Evolutionary conservation across 768 basidiomycete species (phyloP).

Genomic region (Mycena capillaripes): DNA sequence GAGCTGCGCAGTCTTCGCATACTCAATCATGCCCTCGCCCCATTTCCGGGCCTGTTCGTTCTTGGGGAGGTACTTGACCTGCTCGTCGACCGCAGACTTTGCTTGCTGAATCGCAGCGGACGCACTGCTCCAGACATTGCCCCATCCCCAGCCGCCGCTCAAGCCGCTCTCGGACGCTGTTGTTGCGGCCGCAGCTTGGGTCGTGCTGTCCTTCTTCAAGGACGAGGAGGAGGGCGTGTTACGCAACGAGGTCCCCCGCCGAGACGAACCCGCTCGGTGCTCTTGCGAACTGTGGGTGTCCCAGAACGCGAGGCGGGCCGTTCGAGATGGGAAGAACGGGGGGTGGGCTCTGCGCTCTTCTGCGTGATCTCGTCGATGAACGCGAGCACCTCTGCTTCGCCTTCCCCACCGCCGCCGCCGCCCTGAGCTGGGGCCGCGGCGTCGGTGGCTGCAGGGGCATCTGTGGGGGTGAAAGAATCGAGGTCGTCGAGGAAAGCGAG

Average conservation of each 20-base stretch:
- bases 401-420: slow-evolving; percentile 61
- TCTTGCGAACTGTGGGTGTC: slow-evolving; percentile 81
- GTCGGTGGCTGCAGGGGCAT: slow-evolving; percentile 37
- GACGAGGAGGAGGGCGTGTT: slow-evolving; percentile 62
- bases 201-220: slow-evolving; percentile 44
- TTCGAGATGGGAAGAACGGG: slow-evolving; percentile 67
- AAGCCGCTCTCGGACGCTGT: slow-evolving; percentile 33
- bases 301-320: slow-evolving; percentile 74
- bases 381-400: slow-evolving; percentile 85
- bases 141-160: slow-evolving; percentile 82
- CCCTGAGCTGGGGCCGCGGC: slow-evolving; percentile 38
- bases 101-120: slow-evolving; percentile 91
- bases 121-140: slow-evolving; percentile 90
- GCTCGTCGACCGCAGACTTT: slow-evolving; percentile 90
- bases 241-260: slow-evolving; percentile 60
- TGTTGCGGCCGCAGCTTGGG: slow-evolving; percentile 32
- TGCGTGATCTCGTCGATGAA: slow-evolving; percentile 96
- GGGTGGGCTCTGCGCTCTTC: slow-evolving; percentile 87
- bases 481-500: slow-evolving; percentile 95
- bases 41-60: slow-evolving; percentile 92
- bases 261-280: slow-evolving; percentile 81
- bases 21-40: slow-evolving; percentile 88
- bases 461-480: slow-evolving; percentile 76
- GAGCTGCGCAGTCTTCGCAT: slow-evolving; percentile 90
- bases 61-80: slow-evolving; percentile 88